Conservation (phyloP, 2,329 filamentous ascomycete genomes). For the Beauveria bassiana region DNA sequence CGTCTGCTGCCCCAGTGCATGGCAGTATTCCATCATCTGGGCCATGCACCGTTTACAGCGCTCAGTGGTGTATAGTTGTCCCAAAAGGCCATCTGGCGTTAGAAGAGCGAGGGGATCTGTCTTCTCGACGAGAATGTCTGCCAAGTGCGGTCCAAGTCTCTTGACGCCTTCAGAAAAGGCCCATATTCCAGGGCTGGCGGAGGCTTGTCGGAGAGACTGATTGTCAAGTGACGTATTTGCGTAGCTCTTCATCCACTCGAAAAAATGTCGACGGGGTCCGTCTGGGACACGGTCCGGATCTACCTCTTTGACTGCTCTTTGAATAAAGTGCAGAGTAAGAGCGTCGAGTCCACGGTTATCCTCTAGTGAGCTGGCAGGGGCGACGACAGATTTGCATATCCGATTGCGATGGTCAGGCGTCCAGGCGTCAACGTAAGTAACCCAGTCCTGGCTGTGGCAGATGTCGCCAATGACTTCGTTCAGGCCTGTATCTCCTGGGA, state of each 20-base stretch:
- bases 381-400: not conserved
- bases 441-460: not conserved
- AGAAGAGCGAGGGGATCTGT: not conserved
- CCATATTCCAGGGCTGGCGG: not conserved
- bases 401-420: not conserved
- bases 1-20: conserved; percentile 26
- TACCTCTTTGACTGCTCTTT: conserved; percentile 5
- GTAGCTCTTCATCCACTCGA: conserved; percentile 6
- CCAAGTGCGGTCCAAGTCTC: not conserved
- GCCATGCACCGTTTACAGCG: not conserved
- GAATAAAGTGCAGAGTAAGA: not conserved
- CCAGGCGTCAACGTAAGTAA: not conserved
- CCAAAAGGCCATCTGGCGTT: not conserved
- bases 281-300: not conserved
- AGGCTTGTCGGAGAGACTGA: not conserved
- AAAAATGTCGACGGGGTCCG: conserved; percentile 1
- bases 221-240: not conserved
- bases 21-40: not conserved
- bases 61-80: not conserved
- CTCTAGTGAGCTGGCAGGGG: not conserved
- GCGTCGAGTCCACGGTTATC: not conserved
- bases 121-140: not conserved
- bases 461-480: not conserved
- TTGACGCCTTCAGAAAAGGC: not conserved
- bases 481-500: not conserved